Evolutionary conservation across 345 rosid species (phyloP).

Genomic region (Aethionema arabicum): DNA sequence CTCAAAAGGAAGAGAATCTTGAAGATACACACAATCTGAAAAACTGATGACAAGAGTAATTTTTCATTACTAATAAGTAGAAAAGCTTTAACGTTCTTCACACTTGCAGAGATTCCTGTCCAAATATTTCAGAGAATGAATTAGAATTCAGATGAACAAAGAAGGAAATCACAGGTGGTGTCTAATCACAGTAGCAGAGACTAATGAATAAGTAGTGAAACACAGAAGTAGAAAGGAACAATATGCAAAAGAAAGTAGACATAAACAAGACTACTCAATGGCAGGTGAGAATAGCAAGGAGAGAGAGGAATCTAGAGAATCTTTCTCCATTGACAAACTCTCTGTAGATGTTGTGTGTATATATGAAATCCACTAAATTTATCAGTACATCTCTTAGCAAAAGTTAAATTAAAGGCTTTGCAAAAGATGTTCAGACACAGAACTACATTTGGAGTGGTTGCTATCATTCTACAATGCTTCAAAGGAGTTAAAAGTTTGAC

Average conservation of each 20-base stretch:
- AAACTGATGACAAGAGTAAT: conserved; percentile 29
- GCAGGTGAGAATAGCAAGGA: conserved; percentile 17
- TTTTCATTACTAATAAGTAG: conserved; percentile 34
- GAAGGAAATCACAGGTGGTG: conserved; percentile 15
- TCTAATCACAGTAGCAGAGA: conserved; percentile 31
- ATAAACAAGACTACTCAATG: conserved; percentile 28
- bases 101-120: conserved; percentile 35
- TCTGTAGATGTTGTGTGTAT: conserved; percentile 25
- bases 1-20: conserved; percentile 22
- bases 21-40: conserved; percentile 23
- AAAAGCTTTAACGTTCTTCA: conserved; percentile 36
- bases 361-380: conserved; percentile 9
- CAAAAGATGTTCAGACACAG: conserved; percentile 15
- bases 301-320: conserved; percentile 17
- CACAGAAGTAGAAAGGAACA: not conserved
- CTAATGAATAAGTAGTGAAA: conserved; percentile 2
- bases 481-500: not conserved
- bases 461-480: conserved; percentile 6
- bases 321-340: conserved; percentile 1
- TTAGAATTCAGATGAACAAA: conserved; percentile 19
- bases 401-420: conserved; percentile 4
- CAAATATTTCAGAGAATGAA: conserved; percentile 28
- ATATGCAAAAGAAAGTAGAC: conserved; percentile 15
- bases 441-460: not conserved
- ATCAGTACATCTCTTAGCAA: conserved; percentile 25